These are phyloP conservation scores for Fusarium liriodendri DNA, from an alignment of 2,329 filamentous ascomycete species.

Conservation along the genomic window DNA sequence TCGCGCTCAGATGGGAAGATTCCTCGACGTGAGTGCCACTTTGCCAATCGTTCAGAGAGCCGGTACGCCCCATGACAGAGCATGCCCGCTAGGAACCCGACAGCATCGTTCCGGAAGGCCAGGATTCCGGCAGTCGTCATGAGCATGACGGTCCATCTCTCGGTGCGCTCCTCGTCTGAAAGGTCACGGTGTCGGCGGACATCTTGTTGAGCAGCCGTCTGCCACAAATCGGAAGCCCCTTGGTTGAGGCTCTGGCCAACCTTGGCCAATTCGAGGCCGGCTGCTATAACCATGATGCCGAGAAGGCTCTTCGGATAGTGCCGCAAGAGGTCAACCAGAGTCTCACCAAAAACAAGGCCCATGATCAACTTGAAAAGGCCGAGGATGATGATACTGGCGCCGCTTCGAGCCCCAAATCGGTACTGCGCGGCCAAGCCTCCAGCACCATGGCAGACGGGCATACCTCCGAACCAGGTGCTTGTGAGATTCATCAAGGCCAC, in stretches of 20 bases:
- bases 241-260: constrained; percentile 87
- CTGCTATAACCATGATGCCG: constrained; percentile 89
- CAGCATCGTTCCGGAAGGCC: constrained; percentile 89
- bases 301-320: constrained; percentile 82
- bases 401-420: constrained; percentile 90
- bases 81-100: constrained; percentile 87
- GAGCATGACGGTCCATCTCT: constrained; percentile 90
- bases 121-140: constrained; percentile 85
- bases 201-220: constrained; percentile 55
- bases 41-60: constrained; percentile 56
- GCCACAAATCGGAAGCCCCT: constrained; percentile 71
- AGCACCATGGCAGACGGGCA: constrained; percentile 95
- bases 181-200: constrained; percentile 62
- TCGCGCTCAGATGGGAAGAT: constrained; percentile 43
- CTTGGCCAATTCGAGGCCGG: constrained; percentile 87
- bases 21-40: constrained; percentile 47
- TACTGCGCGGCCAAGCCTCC: constrained; percentile 92
- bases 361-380: constrained; percentile 80
- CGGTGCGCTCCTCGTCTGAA: constrained; percentile 74
- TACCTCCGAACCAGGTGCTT: constrained; percentile 91
- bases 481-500: constrained; percentile 86
- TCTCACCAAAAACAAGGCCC: constrained; percentile 79
- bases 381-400: constrained; percentile 83
- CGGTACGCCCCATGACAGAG: constrained; percentile 79
- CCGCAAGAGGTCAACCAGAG: constrained; percentile 76